A percentile compares a stretch with the other conserved stretches of the same genome.
Evolutionary conservation across 495 filamentous ascomycete genomes (phyloP).

Genomic region (Trypethelium eluteriae): DNA sequence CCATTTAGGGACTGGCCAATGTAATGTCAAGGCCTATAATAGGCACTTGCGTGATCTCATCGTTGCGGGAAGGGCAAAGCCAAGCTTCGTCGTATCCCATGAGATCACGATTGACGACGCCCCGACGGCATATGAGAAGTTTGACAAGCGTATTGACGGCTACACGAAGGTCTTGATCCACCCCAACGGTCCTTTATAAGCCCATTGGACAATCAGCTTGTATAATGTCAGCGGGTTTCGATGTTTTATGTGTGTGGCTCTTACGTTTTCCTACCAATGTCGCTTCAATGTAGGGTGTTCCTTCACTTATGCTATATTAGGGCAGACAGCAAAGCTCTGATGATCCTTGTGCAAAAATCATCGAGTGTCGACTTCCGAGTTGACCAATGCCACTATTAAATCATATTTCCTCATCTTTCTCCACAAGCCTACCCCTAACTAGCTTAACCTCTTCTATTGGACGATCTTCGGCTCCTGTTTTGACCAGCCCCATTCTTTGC

Average conservation of each 20-base stretch:
- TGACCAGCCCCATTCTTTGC: conserved; percentile 83
- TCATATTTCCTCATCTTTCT: conserved; percentile 44
- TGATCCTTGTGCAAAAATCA: not conserved
- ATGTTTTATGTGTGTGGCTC: not conserved
- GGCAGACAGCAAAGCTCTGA: no score
- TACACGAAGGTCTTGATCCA: conserved; percentile 36
- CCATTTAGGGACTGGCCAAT: conserved; percentile 47
- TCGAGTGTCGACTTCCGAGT: not conserved
- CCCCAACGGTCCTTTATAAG: conserved; percentile 29
- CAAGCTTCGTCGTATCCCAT: conserved; percentile 51
- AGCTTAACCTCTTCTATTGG: conserved; percentile 82
- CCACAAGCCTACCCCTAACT: conserved; percentile 57
- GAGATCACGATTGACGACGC: conserved; percentile 50
- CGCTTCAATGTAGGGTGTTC: no score
- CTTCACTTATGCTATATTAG: no score
- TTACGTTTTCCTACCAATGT: no score
- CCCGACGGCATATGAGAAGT: conserved; percentile 59
- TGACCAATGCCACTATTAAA: not conserved
- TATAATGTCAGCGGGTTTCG: not conserved
- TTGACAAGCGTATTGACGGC: conserved; percentile 59
- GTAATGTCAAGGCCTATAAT: conserved; percentile 56
- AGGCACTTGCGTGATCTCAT: conserved; percentile 52
- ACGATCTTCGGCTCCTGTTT: conserved; percentile 71
- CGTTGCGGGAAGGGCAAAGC: conserved; percentile 50
- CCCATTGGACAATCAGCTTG: not conserved